Base-by-base conservation (phyloP, 2,329 filamentous ascomycete genomes). In the Aureobasidium namibiae region DNA sequence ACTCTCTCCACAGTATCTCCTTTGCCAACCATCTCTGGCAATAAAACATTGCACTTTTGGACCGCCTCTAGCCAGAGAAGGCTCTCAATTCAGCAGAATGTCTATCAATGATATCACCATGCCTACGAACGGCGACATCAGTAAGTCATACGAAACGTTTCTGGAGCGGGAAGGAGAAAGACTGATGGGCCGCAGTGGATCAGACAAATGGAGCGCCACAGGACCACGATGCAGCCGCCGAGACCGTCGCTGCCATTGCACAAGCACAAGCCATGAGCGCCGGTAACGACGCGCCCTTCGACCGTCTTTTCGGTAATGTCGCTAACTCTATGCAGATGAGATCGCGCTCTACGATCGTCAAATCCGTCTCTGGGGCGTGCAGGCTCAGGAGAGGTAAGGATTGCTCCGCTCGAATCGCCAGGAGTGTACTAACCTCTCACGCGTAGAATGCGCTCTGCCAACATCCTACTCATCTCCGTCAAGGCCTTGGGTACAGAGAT, bases 261-360 rank as follows among this genome's bases (percentile, higher is more conserved):
- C 71, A 72, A 61, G 70, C 70, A 11, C 70, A 74, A 63, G 70
- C 71, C 29, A 76, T 77, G 60, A 76, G 72, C 23, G 72, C 57
- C 21, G 57, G 57, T 60, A 52, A 16, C 16, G 24, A 45, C 21
- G 23, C 31, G 29, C 29, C 29, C 29, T 6, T 31, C 5, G 5
- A 5, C n/a, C 26, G 11, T 16, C 16, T 16, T 2, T 21, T 24
- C 3, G n/a, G 16, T n/a, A 16, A 14, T n/a, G 8, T 44, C 18
- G 26, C 57, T 59, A 13, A 59, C 5, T 5, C 1, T 21, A 2
- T 29, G 11, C 63, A 90, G 94, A 97, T 74, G 94, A 99, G 71
- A 95, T 97, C 68, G 94, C 92, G 14, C 84, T 97, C 6, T 99
- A 99, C 72, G 94, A 99, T 75, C 87, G 94, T 52, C 94, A 99